phyloP scores from a whole-genome alignment of 108 stramenopile genomes.

The Phaeodactylum tricornutum region DNA sequence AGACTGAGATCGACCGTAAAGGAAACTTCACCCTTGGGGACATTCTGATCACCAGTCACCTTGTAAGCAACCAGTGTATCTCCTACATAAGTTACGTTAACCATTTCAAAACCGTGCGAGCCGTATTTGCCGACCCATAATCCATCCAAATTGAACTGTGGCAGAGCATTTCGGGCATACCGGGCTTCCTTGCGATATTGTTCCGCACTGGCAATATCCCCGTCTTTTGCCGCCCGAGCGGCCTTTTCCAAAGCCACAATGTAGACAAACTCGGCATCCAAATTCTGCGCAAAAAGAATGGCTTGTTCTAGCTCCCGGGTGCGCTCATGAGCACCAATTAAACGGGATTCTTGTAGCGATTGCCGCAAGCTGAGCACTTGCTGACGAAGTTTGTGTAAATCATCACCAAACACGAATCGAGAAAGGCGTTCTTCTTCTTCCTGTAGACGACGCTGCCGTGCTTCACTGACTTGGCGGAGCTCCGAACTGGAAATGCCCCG shows the following conservation, averaged over 20 bases:
- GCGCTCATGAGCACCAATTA: slow-evolving; percentile 2
- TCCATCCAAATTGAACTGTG: slow-evolving; percentile 68
- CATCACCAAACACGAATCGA: slow-evolving; percentile 43
- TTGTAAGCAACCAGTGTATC: slow-evolving; percentile 56
- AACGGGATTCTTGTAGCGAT: slow-evolving; percentile 15
- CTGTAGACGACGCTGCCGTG: background rate
- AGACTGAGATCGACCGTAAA: slow-evolving; percentile 52
- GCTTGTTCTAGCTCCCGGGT: slow-evolving; percentile 30
- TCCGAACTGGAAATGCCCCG: no score
- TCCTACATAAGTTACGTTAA: slow-evolving; percentile 61
- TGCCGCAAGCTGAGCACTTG: slow-evolving; percentile 28
- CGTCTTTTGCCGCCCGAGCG: slow-evolving; percentile 25
- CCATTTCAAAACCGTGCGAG: slow-evolving; percentile 70
- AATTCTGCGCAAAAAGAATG: slow-evolving; percentile 32
- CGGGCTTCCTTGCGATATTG: slow-evolving; percentile 21
- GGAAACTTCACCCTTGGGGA: slow-evolving; percentile 55
- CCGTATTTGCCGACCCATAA: slow-evolving; percentile 76
- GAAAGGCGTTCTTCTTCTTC: background rate
- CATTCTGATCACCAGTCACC: slow-evolving; percentile 65
- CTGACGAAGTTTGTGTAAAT: slow-evolving; percentile 34
- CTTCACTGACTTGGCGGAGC: background rate
- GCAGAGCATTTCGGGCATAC: slow-evolving; percentile 40
- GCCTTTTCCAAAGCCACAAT: slow-evolving; percentile 27
- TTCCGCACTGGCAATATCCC: slow-evolving; percentile 15
- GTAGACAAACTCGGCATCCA: slow-evolving; percentile 69